Percentiles rank a stretch among this genome's conserved stretches.
These are phyloP conservation scores for Chlorella sp. DNA, from an alignment of 139 green algal genomes.

Conservation along the genomic window DNA sequence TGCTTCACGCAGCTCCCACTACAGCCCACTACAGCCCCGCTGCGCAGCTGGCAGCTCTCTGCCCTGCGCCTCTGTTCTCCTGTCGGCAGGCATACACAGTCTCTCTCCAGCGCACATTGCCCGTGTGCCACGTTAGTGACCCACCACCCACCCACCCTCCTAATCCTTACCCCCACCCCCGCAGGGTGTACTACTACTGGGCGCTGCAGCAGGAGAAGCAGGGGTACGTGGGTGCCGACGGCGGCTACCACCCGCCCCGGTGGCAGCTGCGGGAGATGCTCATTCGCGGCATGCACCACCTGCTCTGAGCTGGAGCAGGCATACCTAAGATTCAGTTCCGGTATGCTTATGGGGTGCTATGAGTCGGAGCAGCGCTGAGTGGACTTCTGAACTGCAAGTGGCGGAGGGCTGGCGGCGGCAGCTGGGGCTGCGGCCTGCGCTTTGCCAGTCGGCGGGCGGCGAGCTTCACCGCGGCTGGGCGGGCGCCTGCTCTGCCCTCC, in stretches of 20 bases:
- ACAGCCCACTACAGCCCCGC: too few species aligned
- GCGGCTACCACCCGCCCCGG: conserved; percentile 77
- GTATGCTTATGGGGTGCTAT: neutral
- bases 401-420: neutral
- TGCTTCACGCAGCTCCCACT: neutral
- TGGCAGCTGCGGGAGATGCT: conserved; percentile 93
- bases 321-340: neutral
- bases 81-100: neutral
- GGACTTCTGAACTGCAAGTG: too few species aligned
- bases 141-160: too few species aligned
- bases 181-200: conserved; percentile 81
- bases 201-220: conserved; percentile 80
- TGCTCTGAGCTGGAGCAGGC: conserved; percentile 42
- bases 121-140: too few species aligned
- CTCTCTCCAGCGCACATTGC: too few species aligned
- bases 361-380: too few species aligned
- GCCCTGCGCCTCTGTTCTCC: too few species aligned
- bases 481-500: too few species aligned
- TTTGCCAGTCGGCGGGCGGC: neutral
- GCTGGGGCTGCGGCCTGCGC: too few species aligned
- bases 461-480: neutral
- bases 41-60: too few species aligned
- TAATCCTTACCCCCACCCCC: neutral
- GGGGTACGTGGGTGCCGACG: conserved; percentile 74
- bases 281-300: conserved; percentile 70